Conservation (phyloP, 768 basidiomycete species). For the Ramaria sp. region DNA sequence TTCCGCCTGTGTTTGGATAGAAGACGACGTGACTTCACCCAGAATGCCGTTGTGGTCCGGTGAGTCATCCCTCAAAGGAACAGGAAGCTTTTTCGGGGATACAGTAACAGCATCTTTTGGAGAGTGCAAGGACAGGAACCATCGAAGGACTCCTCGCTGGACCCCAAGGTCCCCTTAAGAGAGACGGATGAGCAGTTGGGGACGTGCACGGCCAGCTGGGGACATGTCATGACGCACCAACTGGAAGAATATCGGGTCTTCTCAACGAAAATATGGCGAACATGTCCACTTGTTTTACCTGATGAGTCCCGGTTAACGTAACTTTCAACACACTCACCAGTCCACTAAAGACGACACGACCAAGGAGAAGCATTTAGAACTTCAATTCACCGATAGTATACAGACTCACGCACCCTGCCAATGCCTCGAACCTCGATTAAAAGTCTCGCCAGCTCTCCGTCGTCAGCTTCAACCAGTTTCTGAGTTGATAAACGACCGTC, state of each 20-base stretch:
- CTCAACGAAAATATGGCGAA: conserved; percentile 83
- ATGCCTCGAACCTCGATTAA: conserved; percentile 73
- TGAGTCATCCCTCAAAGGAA: conserved; percentile 10
- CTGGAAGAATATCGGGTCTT: conserved; percentile 70
- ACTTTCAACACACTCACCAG: conserved; percentile 29
- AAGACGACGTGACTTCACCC: background rate
- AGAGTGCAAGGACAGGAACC: conserved; percentile 56
- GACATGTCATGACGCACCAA: conserved; percentile 25
- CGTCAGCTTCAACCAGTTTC: conserved; percentile 57
- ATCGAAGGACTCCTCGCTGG: conserved; percentile 59
- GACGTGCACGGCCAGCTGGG: background rate
- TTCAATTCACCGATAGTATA: background rate
- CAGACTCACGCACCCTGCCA: conserved; percentile 42
- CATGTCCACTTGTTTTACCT: conserved; percentile 61
- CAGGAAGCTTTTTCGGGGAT: conserved; percentile 39
- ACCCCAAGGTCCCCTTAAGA: conserved; percentile 73
- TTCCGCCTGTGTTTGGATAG: background rate
- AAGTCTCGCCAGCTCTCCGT: conserved; percentile 68
- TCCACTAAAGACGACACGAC: conserved; percentile 35
- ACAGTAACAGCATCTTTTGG: conserved; percentile 28
- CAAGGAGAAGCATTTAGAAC: background rate
- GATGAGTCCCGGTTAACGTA: conserved; percentile 4
- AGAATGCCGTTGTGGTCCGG: conserved; percentile 9
- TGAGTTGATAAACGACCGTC: conserved; percentile 70
- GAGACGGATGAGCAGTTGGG: background rate